Evolutionary conservation across 306 rosid species (phyloP).

Genomic region (Aeschynomene evenia): DNA sequence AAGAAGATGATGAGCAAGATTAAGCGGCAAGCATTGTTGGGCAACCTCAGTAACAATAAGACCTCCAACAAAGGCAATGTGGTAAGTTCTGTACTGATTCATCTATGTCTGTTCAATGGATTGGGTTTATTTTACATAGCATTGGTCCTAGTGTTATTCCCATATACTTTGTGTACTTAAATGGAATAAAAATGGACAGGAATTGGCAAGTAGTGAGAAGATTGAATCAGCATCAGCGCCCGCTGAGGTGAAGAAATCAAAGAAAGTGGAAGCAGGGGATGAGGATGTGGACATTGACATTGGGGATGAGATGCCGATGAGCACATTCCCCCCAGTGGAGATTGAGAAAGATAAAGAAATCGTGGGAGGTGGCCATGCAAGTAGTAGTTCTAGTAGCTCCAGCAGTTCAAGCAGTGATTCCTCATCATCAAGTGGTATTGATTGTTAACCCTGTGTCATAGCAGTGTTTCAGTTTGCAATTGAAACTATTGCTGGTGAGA

Average conservation of each 20-base stretch:
- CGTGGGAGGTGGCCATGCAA: constrained; percentile 64
- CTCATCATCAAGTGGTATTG: constrained; percentile 91
- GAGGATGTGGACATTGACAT: constrained; percentile 99
- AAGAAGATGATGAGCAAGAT: constrained; percentile 94
- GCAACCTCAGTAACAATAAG: constrained; percentile 20
- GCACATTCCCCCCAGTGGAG: constrained; percentile 80
- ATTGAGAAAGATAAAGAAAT: constrained; percentile 79
- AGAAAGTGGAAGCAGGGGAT: constrained; percentile 84
- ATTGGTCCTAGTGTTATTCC: background rate
- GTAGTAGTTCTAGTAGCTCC: constrained; percentile 76
- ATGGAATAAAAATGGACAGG: constrained; percentile 49
- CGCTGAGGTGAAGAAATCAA: constrained; percentile 63
- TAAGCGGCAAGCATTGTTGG: constrained; percentile 79
- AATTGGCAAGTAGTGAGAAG: constrained; percentile 45
- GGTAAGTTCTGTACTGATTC: constrained; percentile 42
- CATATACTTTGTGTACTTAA: no score
- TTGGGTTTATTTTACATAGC: background rate
- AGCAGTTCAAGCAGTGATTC: constrained; percentile 89
- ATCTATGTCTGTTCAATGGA: background rate
- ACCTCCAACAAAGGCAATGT: constrained; percentile 46
- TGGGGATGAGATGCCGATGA: constrained; percentile 90
- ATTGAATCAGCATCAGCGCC: constrained; percentile 32
- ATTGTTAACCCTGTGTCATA: constrained; percentile 31
- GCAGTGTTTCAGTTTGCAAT: background rate
- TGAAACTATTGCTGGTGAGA: background rate